Conservation (phyloP, 306 rosid genomes). For the Cucurbita ficifolia region DNA sequence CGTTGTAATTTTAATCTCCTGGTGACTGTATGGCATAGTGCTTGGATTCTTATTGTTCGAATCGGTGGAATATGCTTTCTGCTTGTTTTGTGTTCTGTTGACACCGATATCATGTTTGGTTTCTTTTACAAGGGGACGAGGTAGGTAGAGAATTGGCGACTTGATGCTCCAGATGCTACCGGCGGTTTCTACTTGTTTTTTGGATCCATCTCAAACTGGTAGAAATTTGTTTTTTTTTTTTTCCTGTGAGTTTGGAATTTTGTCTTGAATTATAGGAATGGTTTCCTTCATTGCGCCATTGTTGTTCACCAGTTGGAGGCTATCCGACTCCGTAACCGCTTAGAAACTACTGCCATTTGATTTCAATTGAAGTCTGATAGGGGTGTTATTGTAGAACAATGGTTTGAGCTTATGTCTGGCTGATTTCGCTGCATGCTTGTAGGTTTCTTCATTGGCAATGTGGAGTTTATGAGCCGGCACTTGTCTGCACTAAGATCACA, state of each 20-base stretch:
- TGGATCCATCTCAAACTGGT: conserved; percentile 40
- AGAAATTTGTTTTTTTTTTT: conserved; percentile 6
- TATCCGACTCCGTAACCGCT: neutral
- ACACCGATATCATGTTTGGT: neutral
- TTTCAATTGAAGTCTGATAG: neutral
- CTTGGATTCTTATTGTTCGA: neutral
- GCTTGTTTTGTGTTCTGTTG: neutral
- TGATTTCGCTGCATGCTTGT: conserved; percentile 14
- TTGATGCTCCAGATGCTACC: conserved; percentile 35
- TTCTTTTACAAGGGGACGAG: neutral
- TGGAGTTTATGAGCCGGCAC: conserved; percentile 27
- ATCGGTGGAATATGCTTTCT: neutral
- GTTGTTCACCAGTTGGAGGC: neutral
- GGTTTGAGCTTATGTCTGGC: neutral
- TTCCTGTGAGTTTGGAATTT: neutral
- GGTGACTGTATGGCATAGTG: neutral
- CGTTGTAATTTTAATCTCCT: neutral
- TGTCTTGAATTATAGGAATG: neutral
- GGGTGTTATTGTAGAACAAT: neutral
- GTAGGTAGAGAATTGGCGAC: neutral
- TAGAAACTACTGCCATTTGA: neutral
- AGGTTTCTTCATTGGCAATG: conserved; percentile 24
- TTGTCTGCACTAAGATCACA: conserved; percentile 35
- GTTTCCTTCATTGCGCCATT: neutral
- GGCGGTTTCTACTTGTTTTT: conserved; percentile 24